Conservation (phyloP, 148 eudicot species). For the Chenopodium album region DNA sequence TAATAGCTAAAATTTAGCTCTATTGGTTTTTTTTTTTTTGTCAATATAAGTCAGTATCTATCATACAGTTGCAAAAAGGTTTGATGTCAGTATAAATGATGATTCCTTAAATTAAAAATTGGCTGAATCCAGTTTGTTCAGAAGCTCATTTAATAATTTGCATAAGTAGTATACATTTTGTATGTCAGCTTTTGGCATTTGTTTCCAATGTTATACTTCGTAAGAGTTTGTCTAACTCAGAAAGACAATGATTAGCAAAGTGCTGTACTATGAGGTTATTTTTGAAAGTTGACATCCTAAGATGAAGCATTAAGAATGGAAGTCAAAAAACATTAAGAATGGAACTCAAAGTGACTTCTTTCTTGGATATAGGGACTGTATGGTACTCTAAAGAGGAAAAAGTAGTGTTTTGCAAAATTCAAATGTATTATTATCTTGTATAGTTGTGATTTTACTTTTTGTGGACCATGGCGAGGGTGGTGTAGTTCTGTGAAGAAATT, state of each 20-base stretch:
- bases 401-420: neutral
- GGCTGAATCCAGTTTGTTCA: neutral
- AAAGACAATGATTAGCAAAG: neutral
- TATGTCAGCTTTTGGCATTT: too few relatives aligned
- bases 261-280: neutral
- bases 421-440: neutral
- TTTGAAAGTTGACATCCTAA: neutral
- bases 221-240: neutral
- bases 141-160: neutral
- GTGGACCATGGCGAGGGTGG: neutral
- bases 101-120: neutral
- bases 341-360: neutral
- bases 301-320: neutral
- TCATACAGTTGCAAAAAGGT: neutral
- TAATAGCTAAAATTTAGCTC: neutral
- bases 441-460: neutral
- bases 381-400: neutral
- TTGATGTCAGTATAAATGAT: neutral
- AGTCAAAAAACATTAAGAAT: neutral
- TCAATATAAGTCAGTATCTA: neutral
- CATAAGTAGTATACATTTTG: too few relatives aligned
- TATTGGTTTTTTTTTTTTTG: too few relatives aligned
- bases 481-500: neutral
- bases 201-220: neutral
- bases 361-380: neutral